Percentiles rank a stretch among this genome's conserved stretches.
These are phyloP conservation scores for Triticum dicoccoides DNA, from an alignment of 176 grass and related monocot genomes.

Conservation along the genomic window DNA sequence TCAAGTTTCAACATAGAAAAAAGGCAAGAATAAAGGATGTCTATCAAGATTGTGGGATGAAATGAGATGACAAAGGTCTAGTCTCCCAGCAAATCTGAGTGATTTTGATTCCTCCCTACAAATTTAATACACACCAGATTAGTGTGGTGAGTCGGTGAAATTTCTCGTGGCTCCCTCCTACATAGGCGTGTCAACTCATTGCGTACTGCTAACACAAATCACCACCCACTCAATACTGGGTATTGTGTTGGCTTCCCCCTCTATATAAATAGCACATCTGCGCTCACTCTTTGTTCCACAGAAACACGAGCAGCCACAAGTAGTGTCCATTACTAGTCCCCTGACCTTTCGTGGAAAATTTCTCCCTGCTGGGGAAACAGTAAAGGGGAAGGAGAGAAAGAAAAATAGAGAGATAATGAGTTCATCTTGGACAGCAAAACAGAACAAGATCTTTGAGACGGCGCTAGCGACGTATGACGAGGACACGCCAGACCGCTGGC, in stretches of 20 bases:
- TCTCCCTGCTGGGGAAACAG: neutral
- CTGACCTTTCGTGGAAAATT: constrained; percentile 12
- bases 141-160: constrained; percentile 18
- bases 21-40: neutral
- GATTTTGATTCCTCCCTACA: constrained; percentile 6
- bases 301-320: constrained; percentile 36
- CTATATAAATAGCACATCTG: constrained; percentile 63
- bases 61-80: constrained; percentile 13
- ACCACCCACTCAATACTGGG: constrained; percentile 9
- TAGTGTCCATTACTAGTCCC: neutral
- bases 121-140: neutral
- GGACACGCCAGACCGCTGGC: constrained; percentile 70
- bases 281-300: constrained; percentile 32
- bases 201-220: constrained; percentile 19
- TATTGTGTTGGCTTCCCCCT: constrained; percentile 34
- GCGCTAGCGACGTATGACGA: constrained; percentile 63
- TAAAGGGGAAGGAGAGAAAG: neutral
- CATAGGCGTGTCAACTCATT: constrained; percentile 21
- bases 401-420: constrained; percentile 27
- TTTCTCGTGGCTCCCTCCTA: constrained; percentile 28
- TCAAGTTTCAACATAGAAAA: neutral
- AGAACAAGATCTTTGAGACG: constrained; percentile 78
- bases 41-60: constrained; percentile 4
- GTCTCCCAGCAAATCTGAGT: neutral
- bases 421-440: constrained; percentile 61